Evolutionary conservation across 106 monocot genomes (phyloP).

Genomic region (Dendrobium catenatum): DNA sequence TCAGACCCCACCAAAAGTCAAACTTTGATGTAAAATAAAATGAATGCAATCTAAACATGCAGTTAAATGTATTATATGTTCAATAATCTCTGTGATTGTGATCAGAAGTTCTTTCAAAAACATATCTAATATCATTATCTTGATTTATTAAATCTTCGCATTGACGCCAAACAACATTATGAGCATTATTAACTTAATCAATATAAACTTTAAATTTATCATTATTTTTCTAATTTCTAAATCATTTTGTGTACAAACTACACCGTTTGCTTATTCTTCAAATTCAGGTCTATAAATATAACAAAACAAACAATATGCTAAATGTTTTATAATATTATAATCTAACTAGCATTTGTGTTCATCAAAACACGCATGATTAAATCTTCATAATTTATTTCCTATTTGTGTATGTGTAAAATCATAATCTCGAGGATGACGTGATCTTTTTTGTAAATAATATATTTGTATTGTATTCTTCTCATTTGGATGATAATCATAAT

Average conservation of each 20-base stretch:
- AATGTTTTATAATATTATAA: constrained; percentile 3
- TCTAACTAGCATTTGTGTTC: neutral
- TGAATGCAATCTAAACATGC: neutral
- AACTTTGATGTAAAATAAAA: neutral
- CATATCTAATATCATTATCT: neutral
- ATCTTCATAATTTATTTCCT: too few relatives aligned
- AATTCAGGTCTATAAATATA: neutral
- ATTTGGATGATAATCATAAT: too few relatives aligned
- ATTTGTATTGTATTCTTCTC: too few relatives aligned
- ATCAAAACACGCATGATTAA: too few relatives aligned
- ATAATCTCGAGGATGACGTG: too few relatives aligned
- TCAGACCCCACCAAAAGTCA: constrained; percentile 1
- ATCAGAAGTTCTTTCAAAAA: neutral
- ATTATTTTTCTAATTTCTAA: constrained; percentile 2
- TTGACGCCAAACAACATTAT: neutral
- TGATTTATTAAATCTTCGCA: constrained; percentile 7
- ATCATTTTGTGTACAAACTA: neutral
- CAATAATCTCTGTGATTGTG: neutral
- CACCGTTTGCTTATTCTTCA: neutral
- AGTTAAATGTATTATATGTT: neutral
- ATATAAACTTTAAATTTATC: neutral
- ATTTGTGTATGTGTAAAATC: too few relatives aligned
- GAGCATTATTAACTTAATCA: constrained; percentile 2
- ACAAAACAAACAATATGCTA: neutral
- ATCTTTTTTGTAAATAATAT: too few relatives aligned